Base-by-base conservation (phyloP, 1,284 basidiomycete species). In the Vanrija sp. region DNA sequence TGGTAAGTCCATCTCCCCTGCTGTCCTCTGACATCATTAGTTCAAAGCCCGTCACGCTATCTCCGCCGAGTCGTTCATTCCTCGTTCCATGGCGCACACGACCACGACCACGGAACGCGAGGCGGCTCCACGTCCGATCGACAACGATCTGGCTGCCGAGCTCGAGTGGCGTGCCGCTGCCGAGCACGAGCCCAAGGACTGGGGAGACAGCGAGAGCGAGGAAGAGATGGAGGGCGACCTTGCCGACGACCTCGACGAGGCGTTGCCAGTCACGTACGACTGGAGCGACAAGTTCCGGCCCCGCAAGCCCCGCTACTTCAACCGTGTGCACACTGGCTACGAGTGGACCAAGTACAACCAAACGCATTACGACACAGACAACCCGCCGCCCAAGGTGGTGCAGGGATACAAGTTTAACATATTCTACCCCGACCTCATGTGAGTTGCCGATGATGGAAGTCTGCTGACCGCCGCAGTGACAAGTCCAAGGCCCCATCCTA, bases 321-420 rank as follows among this genome's bases (percentile, higher is more conserved):
- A 99, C 75, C 87, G 95, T 56, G 95, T 98, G 31, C 93, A 98
- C 69, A 98, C 96, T n/a, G 96, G 96, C n/a, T 99, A 95, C 72
- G 96, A 98, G 74, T 99, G 96, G 96, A 98, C 96, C 80, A 95
- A 96, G 79, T 97, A 97, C 77, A 97, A 97, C 72, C 93, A 97
- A 73, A 96, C 93, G 5, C 93, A 97, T 76, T 98, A 98, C 72
- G 94, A 98, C 68, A 88, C 89, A 57, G 93, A 97, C 69, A 97
- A 97, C 69, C 93, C 93, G 39, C 93, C 93, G 23, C 93, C 93
- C 4, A 98, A 98, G 75, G 91, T 96, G 52, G 94, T 98, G 3
- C 95, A 98, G 75, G 94, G 94, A 41, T 99, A 99, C 80, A 98
- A 98, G 79, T 89, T 85, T 74, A 68, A 79, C 57, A 74, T 76